Evolutionary conservation across 495 filamentous ascomycete species (phyloP), one percentile per base, ranked within the genome.

Genomic region (Hypoxylon fuscum): DNA sequence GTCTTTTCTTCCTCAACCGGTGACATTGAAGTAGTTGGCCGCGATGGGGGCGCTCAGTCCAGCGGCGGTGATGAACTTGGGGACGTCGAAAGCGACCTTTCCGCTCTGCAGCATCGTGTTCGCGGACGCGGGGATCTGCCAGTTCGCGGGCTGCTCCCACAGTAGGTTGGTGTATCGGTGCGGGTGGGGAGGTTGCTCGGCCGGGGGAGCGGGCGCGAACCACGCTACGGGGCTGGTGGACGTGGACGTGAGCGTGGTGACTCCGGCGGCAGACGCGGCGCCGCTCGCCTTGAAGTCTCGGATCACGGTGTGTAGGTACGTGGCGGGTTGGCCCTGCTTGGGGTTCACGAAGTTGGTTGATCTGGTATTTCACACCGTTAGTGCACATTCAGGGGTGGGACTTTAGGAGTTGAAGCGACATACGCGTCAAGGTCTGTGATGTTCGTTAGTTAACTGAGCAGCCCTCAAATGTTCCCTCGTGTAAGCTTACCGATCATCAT

Each of bases 81-180:
- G 61, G 22, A 80, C 69, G 43, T 79, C 69, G 55, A 82, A 81
- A 0, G 72, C 73, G 15, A 74, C 41, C 40, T 76, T 73, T 62
- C 74, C 70, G 25, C 46, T 56, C 22, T 66, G 71, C 6, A 72
- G 45, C 47, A 76, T 76, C 29, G 69, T 50, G 25, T 71, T 71
- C 1, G 66, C 70, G 10, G 58, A 40, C 3, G 57, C 55, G 8
- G 76, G 76, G 17, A 78, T 69, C 32, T 68, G 68, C 62, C 73
- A 80, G 55, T 72, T 71, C 18, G 52, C 68, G 0, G 77, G 75
- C 62, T 77, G 72, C 32, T 70, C 73, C 68, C 72, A 79, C 7
- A 81, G 53, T 32, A 81, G 59, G 47, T 76, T 72, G 10, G 79
- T 72, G 69, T 81, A 81, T 31, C 75, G 73, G 60, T 81, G 79